Percentiles rank a stretch among this genome's conserved stretches.
These are phyloP conservation scores for Hanseniaspora guilliermondii DNA, from an alignment of 805 yeast genomes.

Conservation along the genomic window DNA sequence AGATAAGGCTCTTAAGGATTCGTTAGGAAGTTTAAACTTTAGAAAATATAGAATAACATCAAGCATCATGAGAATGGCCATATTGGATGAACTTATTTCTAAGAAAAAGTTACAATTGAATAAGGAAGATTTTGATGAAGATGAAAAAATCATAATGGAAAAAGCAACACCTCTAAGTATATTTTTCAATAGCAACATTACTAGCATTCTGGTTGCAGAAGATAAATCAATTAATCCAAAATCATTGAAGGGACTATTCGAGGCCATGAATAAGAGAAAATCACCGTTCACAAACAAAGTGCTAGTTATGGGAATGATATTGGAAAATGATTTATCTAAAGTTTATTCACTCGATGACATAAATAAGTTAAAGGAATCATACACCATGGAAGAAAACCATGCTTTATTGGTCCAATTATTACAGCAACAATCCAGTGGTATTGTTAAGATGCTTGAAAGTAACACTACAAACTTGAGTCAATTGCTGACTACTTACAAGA, in stretches of 20 bases:
- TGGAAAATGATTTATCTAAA: slow-evolving; percentile 46
- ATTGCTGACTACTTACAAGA: slow-evolving; percentile 4
- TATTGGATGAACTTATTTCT: slow-evolving; percentile 67
- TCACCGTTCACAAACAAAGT: slow-evolving; percentile 40
- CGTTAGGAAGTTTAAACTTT: slow-evolving; percentile 46
- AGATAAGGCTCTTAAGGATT: slow-evolving; percentile 48
- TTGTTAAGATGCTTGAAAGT: slow-evolving; percentile 8
- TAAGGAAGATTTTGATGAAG: slow-evolving; percentile 4
- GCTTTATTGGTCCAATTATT: slow-evolving; percentile 22
- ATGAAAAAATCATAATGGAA: slow-evolving; percentile 42
- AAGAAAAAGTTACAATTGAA: slow-evolving; percentile 40
- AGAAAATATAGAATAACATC: slow-evolving; percentile 35
- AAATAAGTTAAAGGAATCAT: slow-evolving; percentile 57
- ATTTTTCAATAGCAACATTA: slow-evolving; percentile 75
- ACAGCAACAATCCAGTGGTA: slow-evolving; percentile 49
- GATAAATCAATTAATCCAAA: slow-evolving; percentile 54
- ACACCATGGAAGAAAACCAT: slow-evolving; percentile 28
- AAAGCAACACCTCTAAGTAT: slow-evolving; percentile 55
- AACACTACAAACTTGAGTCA: slow-evolving; percentile 1
- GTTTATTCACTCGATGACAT: slow-evolving; percentile 32
- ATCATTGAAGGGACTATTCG: slow-evolving; percentile 48
- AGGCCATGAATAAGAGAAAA: slow-evolving; percentile 46
- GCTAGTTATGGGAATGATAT: slow-evolving; percentile 72
- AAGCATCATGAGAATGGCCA: slow-evolving; percentile 51
- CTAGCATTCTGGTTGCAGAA: slow-evolving; percentile 44